Evolutionary conservation across 345 rosid genomes (phyloP).

Genomic region (Eucalyptus microcorys): DNA sequence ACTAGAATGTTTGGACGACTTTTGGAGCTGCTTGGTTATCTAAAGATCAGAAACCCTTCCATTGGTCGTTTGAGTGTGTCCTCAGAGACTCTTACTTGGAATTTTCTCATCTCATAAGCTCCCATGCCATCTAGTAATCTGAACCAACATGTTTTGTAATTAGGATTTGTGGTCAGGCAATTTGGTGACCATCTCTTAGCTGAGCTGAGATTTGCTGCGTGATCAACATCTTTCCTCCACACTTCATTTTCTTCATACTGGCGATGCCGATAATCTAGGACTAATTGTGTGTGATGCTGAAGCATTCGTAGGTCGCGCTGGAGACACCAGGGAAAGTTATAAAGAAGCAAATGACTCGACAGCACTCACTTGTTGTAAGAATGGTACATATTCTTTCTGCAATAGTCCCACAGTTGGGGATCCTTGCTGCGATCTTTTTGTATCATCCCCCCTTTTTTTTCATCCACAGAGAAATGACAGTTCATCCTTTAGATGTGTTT

Average conservation of each 20-base stretch:
- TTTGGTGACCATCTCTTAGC: background rate
- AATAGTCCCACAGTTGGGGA: background rate
- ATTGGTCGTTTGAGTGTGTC: background rate
- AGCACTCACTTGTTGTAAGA: conserved; percentile 16
- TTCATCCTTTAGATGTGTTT: conserved; percentile 6
- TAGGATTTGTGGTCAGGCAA: background rate
- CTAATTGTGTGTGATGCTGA: background rate
- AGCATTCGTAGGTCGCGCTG: background rate
- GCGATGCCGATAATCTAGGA: background rate
- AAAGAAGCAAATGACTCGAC: conserved; percentile 2
- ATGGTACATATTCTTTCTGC: conserved; percentile 18
- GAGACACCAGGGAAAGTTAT: background rate
- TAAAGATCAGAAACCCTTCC: background rate
- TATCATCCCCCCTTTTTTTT: conserved; percentile 42
- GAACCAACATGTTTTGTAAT: background rate
- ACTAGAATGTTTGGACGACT: background rate
- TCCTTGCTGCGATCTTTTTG: conserved; percentile 31
- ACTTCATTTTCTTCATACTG: background rate
- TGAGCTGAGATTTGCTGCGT: background rate
- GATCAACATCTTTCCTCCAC: background rate
- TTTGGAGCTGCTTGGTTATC: background rate
- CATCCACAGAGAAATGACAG: conserved; percentile 13
- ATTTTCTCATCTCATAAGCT: background rate
- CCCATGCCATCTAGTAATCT: background rate
- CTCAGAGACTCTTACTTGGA: background rate